These are phyloP conservation scores for Papiliotrema laurentii DNA, from an alignment of 1,284 basidiomycete species.

Conservation along the genomic window DNA sequence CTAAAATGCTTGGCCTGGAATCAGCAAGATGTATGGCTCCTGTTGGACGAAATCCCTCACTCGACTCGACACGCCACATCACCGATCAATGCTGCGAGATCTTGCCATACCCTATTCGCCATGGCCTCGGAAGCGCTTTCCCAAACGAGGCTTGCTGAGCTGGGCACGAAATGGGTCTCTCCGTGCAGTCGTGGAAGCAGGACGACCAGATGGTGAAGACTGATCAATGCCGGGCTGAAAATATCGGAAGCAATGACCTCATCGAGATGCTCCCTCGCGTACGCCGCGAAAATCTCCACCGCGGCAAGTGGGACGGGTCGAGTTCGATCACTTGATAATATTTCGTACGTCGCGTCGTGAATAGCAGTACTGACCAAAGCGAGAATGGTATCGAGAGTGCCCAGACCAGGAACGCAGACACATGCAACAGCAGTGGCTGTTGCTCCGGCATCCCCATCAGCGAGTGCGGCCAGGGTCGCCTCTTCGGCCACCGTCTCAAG, in stretches of 20 bases:
- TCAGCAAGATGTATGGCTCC: background rate
- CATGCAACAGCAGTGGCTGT: background rate
- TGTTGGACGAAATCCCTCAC: background rate
- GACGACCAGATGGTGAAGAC: constrained; percentile 33
- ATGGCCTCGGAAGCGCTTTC: constrained; percentile 6
- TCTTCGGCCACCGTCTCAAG: constrained; percentile 30
- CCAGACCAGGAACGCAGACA: background rate
- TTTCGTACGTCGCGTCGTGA: constrained; percentile 51
- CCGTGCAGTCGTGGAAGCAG: constrained; percentile 24
- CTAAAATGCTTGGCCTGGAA: constrained; percentile 24
- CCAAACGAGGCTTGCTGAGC: constrained; percentile 20
- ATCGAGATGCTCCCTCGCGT: constrained; percentile 21
- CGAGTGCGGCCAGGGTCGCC: constrained; percentile 28
- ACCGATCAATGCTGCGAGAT: constrained; percentile 22
- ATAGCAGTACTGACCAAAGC: constrained; percentile 49
- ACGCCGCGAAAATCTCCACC: constrained; percentile 31
- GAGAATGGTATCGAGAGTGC: constrained; percentile 25
- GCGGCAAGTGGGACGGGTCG: constrained; percentile 11
- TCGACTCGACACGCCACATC: constrained; percentile 19
- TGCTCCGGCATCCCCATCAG: constrained; percentile 6
- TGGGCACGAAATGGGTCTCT: constrained; percentile 3
- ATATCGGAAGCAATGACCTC: constrained; percentile 27
- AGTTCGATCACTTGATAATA: constrained; percentile 31
- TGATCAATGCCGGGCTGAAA: constrained; percentile 27
- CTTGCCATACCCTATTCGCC: constrained; percentile 14